phyloP scores from a whole-genome alignment of 2,329 filamentous ascomycete species.

The Fusarium ramigenum region DNA sequence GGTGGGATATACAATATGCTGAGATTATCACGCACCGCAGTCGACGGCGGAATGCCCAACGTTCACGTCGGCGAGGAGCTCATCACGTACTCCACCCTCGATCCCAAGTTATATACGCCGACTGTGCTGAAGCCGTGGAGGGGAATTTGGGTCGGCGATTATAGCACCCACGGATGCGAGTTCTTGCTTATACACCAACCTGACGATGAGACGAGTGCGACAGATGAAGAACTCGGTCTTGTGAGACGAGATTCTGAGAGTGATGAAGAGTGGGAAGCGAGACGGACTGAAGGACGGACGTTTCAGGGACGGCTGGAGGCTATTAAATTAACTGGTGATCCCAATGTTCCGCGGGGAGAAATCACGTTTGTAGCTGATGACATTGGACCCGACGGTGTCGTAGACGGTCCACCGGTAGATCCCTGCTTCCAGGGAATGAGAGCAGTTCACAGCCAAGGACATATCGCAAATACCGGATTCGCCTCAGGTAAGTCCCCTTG shows the following conservation, averaged over 20 bases:
- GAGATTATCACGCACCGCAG: slow-evolving; percentile 22
- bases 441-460: slow-evolving; percentile 78
- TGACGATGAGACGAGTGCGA: slow-evolving; percentile 51
- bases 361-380: slow-evolving; percentile 84
- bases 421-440: slow-evolving; percentile 76
- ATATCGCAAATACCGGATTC: slow-evolving; percentile 81
- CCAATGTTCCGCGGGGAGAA: slow-evolving; percentile 88
- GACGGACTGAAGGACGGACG: slow-evolving; percentile 57
- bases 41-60: slow-evolving; percentile 43
- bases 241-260: slow-evolving; percentile 54
- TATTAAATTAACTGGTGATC: slow-evolving; percentile 91
- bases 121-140: slow-evolving; percentile 83
- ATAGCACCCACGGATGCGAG: slow-evolving; percentile 87
- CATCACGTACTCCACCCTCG: slow-evolving; percentile 75
- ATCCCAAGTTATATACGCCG: slow-evolving; percentile 79
- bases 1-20: slow-evolving; percentile 31
- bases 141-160: slow-evolving; percentile 93
- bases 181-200: slow-evolving; percentile 85
- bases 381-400: slow-evolving; percentile 71
- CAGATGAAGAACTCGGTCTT: slow-evolving; percentile 54
- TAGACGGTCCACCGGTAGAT: slow-evolving; percentile 69
- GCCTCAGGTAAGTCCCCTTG: slow-evolving; percentile 64
- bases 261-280: slow-evolving; percentile 55
- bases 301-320: slow-evolving; percentile 79
- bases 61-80: slow-evolving; percentile 64